Evolutionary conservation across 2,329 filamentous ascomycete species (phyloP), one percentile per base, ranked within the genome.

Genomic region (Colletotrichum limetticola): DNA sequence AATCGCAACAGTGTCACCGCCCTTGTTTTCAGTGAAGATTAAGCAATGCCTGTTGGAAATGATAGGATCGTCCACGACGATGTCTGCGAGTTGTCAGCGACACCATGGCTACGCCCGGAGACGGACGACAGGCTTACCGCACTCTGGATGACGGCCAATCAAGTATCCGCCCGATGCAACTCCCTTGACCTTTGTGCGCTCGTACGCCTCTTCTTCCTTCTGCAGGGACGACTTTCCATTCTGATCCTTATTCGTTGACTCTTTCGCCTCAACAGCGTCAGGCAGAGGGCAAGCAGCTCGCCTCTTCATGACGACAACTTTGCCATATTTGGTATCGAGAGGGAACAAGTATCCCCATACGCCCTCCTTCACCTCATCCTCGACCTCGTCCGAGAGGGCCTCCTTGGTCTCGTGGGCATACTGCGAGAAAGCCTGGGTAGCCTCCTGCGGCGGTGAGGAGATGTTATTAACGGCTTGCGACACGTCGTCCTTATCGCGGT

Each of bases 261-360:
- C 77, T 69, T 85, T 78, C 5, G 78, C 78, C 14, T 83, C 80
- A 24, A 87, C 80, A 0, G 84, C 81, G 9, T 87, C 84, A 11
- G 92, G 86, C 16, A 90, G 81, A 0, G 92, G 91, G 79, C 95
- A 98, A 46, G 90, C 88, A 72, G 88, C 89, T 68, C 95, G 89
- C 78, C 91, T 94, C 82, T 90, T 93, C 81, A 99, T 82, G 8
- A 97, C 93, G 26, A 90, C 79, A 58, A 83, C 97, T 83, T 81
- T 93, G 84, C 83, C 91, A 66, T 92, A 91, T 75, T 89, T 90
- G 65, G 89, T 88, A 79, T 96, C 92, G 28, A 98, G 85, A 2
- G 96, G 95, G 66, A 98, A 90, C 5, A 99, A 86, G 79, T 98
- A 99, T 14, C 97, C 97, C 97, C 97, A 99, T 1, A 98, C 95